phyloP scores from a whole-genome alignment of 192 early-diverging fungal genomes.

The Spizellomyces punctatus region DNA sequence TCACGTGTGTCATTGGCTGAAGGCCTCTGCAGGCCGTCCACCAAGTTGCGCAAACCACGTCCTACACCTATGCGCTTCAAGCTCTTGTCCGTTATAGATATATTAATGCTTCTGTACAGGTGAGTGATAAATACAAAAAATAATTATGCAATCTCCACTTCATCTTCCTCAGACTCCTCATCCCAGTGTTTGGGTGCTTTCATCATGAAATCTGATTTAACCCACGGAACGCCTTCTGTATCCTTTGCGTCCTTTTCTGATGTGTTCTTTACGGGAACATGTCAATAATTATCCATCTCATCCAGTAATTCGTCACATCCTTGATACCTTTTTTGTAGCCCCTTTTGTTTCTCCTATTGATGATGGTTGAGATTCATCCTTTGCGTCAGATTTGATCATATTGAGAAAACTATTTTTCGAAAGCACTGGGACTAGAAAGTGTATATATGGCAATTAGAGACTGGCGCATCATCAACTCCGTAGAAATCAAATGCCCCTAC shows the following conservation, averaged over 20 bases:
- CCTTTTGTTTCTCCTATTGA: too few relatives aligned
- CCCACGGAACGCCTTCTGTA: slow-evolving; percentile 25
- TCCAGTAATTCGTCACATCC: too few relatives aligned
- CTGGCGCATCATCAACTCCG: neutral
- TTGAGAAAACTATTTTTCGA: slow-evolving; percentile 35
- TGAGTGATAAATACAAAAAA: too few relatives aligned
- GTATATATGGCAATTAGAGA: slow-evolving; percentile 5
- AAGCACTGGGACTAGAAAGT: slow-evolving; percentile 15
- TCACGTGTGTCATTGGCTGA: too few relatives aligned
- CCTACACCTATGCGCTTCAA: too few relatives aligned
- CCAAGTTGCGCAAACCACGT: too few relatives aligned
- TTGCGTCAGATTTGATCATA: slow-evolving; percentile 23
- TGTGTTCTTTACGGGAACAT: neutral
- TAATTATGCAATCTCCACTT: neutral
- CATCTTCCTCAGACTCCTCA: slow-evolving; percentile 40
- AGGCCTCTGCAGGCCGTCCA: too few relatives aligned
- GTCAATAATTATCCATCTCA: too few relatives aligned
- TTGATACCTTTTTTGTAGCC: neutral
- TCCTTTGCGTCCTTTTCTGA: slow-evolving; percentile 6
- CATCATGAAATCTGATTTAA: slow-evolving; percentile 35
- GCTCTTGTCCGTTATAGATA: too few relatives aligned
- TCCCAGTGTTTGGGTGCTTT: slow-evolving; percentile 47
- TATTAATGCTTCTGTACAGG: too few relatives aligned
- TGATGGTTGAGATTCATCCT: neutral
- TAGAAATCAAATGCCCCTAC: neutral